Evolutionary conservation across 371 early-diverging fungal species (phyloP), one percentile per base, ranked within the genome.

Genomic region (Rhizomucor pusillus): DNA sequence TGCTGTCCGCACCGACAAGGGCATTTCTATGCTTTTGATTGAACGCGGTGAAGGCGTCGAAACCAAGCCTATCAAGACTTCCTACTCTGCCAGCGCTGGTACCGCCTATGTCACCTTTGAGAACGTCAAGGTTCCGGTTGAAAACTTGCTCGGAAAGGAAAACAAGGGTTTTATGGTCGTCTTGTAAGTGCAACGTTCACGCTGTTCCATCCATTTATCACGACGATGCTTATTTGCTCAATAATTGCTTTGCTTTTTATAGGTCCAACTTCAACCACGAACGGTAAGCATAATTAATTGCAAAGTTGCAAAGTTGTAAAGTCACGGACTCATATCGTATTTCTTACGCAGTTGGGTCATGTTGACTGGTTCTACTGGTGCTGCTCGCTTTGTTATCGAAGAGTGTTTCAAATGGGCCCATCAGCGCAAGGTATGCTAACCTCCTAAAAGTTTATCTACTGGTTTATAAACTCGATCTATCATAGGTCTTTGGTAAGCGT

Each of bases 401-500:
- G 73, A 68, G 25, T 66, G 66, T 20, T 66, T 72, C 60, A 72
- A 72, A 52, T 72, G 73, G 73, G 63, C 63, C 13, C 59, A 60
- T 19, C 69, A 69, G 72, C 84, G 92, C 44, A 81, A 82, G 41
- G 41, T 41, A 41, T 16, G 19, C 11, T 16, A 3, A n/a, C n/a
- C n/a, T n/a, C n/a, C n/a, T n/a, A 14, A 37, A 37, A 37, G 37
- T 9, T 11, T 37, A 9, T 37, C 11, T 9, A 37, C 37, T 29
- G 29, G 29, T 7, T 29, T 29, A 41, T 41, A 3, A 16, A 41
- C 19, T 4, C 19, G 3, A 19, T 41, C 5, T 16, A 41, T 29
- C 7, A 7, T 7, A 41, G 73, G 90, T 90, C 14, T 92, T 92
- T 71, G 89, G 89, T 51, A 87, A 87, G 74, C 81, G 79, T 57